Evolutionary conservation across 169 alveolate genomes (phyloP), one percentile per base, ranked within the genome.

Genomic region (Eimeria acervulina): DNA sequence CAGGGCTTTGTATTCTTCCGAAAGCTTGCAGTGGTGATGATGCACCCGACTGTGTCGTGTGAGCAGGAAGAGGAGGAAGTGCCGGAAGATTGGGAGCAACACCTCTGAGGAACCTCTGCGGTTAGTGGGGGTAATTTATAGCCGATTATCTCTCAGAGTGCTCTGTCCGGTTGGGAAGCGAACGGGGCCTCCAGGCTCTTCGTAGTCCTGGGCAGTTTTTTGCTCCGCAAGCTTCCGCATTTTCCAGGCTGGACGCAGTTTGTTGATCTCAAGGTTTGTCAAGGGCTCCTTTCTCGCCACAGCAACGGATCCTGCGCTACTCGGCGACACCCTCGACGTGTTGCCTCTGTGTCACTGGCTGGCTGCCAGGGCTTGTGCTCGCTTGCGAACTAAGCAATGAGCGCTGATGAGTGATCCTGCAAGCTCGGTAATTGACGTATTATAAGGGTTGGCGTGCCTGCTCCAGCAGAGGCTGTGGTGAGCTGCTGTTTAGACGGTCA

Each of bases 81-180:
- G 42, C 95, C 95, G 21, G 95, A 92, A 38, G 95, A 92, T 88
- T 92, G 95, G 95, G 95, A 92, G 40, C 90, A 92, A 12, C 93
- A 85, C 26, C 93, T 85, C 81, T 85, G 93, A 85, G 42, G 59
- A 44, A 40, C 23, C 26, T 38, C 47, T 38, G 90, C 38, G 42
- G 61, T 26, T 52, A 33, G 33, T 19, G 55, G 90, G 90, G 90
- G 36, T 12, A 15, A 17, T 44, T 59, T 28, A 52, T 44, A n/a
- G 47, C 3, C 26, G 80, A 28, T 68, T 28, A 51, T 47, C 90
- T 28, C 15, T 21, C 70, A 19, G 61, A 47, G 66, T 26, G 28
- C 61, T 26, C n/a, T n/a, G 44, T 10, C 51, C 28, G 28, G 74
- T 59, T 81, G 66, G 72, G 70, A 81, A 28, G 51, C 90, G 55